Evolutionary conservation across 2,329 filamentous ascomycete species (phyloP), one percentile per base, ranked within the genome.

Genomic region (Fusarium devonianum): DNA sequence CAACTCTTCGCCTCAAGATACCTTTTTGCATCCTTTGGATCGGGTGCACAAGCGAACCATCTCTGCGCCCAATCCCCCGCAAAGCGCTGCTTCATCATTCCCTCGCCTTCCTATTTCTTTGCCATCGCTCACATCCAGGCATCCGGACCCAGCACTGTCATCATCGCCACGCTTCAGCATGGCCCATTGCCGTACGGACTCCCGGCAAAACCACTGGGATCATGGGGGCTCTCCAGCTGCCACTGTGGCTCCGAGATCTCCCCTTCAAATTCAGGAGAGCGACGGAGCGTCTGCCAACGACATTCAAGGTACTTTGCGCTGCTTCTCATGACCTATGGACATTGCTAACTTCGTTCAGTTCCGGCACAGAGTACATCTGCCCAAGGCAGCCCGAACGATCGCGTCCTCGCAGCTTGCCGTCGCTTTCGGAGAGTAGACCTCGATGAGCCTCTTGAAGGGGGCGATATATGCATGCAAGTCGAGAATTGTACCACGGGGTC

Each of bases 401-500:
- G 60, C n/a, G 42, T 65, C 4, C 41, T 65, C 11, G 37, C 59
- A 32, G 59, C 50, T 12, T 62, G 49, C 38, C 29, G 53, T 49
- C 30, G 34, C 38, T 42, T 59, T 40, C 46, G 53, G 16, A 49
- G 57, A 18, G 49, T 65, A 13, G 22, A 35, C 16, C 49, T 52
- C 29, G 53, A 56, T 5, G 43, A 30, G 14, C 32, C 45, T 30
- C 58, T 66, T 10, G 46, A 61, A 12, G 65, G 68, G 22, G 64
- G 68, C 5, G 65, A 70, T 11, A 67, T 62, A 17, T 87, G 84
- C 63, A 80, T 83, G 73, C 84, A 80, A 56, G 77, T 80, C 12
- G 68, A 75, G 2, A 74, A 81, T 52, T 88, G 85, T 64, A 77
- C 81, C 34, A 86, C 83, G 0, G 78, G 78, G 4, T 84, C 83